phyloP scores from a whole-genome alignment of 2,329 filamentous ascomycete genomes.

The Didymella keratinophila region DNA sequence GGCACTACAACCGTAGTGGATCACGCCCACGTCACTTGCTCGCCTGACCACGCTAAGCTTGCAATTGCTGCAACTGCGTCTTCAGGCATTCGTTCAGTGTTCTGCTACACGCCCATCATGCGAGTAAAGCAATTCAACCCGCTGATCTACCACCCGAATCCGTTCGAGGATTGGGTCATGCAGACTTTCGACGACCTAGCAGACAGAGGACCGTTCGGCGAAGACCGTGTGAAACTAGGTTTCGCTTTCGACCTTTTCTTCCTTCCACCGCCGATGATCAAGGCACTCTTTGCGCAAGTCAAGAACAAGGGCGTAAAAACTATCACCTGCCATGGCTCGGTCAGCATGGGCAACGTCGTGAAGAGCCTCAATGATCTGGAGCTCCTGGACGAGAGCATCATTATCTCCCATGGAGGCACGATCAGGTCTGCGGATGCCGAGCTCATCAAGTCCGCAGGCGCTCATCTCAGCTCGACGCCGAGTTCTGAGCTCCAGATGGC shows the following conservation, averaged over 20 bases:
- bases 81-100: slow-evolving; percentile 58
- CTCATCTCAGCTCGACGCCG: not conserved
- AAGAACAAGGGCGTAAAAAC: not conserved
- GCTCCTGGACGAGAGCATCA: not conserved
- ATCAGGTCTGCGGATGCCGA: not conserved
- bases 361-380: not conserved
- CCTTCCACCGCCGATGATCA: not conserved
- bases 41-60: slow-evolving; percentile 32
- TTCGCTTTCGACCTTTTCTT: not conserved
- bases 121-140: slow-evolving; percentile 54
- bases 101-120: slow-evolving; percentile 49
- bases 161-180: not conserved
- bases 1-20: slow-evolving; percentile 64
- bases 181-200: not conserved
- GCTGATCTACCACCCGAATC: slow-evolving; percentile 46
- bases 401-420: not conserved
- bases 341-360: not conserved
- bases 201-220: not conserved
- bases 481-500: not conserved
- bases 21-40: slow-evolving; percentile 60
- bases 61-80: slow-evolving; percentile 53
- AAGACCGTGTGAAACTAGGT: not conserved
- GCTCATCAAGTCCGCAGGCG: not conserved
- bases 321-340: not conserved
- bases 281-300: not conserved